Evolutionary conservation across 2,329 filamentous ascomycete genomes (phyloP).

Genomic region (Dothistroma pini): DNA sequence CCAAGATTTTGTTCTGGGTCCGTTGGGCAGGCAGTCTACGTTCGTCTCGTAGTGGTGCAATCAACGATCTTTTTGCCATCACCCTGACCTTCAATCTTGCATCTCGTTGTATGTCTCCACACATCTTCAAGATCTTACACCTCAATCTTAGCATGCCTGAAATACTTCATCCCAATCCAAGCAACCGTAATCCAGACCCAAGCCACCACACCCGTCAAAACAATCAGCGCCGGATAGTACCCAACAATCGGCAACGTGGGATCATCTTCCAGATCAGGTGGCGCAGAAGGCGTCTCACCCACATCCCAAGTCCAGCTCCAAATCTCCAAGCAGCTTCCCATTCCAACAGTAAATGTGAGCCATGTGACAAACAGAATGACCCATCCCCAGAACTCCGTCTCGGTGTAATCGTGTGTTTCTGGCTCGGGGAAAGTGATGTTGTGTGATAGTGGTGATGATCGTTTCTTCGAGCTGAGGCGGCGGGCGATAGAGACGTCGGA

Average conservation of each 20-base stretch:
- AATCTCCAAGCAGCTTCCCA: slow-evolving; percentile 90
- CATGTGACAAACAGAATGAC: slow-evolving; percentile 86
- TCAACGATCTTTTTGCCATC: not conserved
- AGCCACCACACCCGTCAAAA: slow-evolving; percentile 90
- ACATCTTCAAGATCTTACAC: slow-evolving; percentile 27
- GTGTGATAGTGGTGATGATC: slow-evolving; percentile 29
- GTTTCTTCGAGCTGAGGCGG: slow-evolving; percentile 18
- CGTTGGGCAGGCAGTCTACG: not conserved
- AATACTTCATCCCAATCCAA: slow-evolving; percentile 99
- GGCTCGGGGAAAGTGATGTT: slow-evolving; percentile 21
- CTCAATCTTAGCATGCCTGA: slow-evolving; percentile 91
- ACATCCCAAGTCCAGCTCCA: slow-evolving; percentile 99
- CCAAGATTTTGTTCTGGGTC: not conserved
- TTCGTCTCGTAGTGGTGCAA: not conserved
- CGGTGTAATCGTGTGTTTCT: slow-evolving; percentile 81
- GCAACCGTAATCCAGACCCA: slow-evolving; percentile 99
- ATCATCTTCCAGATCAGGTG: slow-evolving; percentile 92
- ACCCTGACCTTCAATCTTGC: not conserved
- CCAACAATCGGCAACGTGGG: slow-evolving; percentile 91
- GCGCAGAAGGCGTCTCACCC: slow-evolving; percentile 90
- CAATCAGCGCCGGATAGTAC: slow-evolving; percentile 93
- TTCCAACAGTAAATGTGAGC: slow-evolving; percentile 92
- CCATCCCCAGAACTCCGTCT: slow-evolving; percentile 99
- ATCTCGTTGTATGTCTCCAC: not conserved
- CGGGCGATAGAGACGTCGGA: slow-evolving; percentile 18